Evolutionary conservation across 352 stramenopile species (phyloP), one percentile per base, ranked within the genome.

Genomic region (Stephanocyclus meneghinianus): DNA sequence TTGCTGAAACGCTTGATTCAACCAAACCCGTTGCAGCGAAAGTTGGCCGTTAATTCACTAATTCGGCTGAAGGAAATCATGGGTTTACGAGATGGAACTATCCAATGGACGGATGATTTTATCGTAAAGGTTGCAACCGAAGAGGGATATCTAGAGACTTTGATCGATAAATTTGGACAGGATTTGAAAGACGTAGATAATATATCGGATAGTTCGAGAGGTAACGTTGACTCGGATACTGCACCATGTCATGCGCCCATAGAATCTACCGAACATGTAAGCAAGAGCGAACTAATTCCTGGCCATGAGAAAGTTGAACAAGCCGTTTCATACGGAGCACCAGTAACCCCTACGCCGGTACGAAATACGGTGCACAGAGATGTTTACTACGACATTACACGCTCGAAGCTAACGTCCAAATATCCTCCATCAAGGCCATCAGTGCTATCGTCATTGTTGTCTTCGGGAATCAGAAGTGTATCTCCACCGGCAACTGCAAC

Each of bases 1-100:
- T 77, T 92, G 26, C 53, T 92, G 55, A 72, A 84, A 56, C 48
- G 63, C 29, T 78, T 89, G 77, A 59, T 92, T 18, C 45, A 75
- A 61, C 65, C 74, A 35, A 85, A 91, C 73, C 86, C 86, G 16
- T 53, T 73, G 45, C 74, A 78, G 63, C 66, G 85, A 32, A 80
- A 87, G 21, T 76, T 77, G 42, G 80, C 80, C 11, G 21, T 63
- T 57, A 61, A 81, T 50, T 83, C 84, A 30, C 61, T 88, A 51
- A 18, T 63, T 40, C 65, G 78, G 61, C 78, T 83, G n/a, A 53
- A 86, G 21, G 59, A 83, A 53, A 84, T 92, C 44, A 51, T 84
- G 60, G 70, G 51, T 15, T 71, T 84, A n/a, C 76, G 74, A 37
- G 51, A 75, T 53, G 70, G 70, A 9, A 37, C 56, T 51, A 55